Percentiles rank a stretch among this genome's conserved stretches.
Evolutionary conservation across 768 basidiomycete genomes (phyloP).

Genomic region (Antrodiella citrinella): DNA sequence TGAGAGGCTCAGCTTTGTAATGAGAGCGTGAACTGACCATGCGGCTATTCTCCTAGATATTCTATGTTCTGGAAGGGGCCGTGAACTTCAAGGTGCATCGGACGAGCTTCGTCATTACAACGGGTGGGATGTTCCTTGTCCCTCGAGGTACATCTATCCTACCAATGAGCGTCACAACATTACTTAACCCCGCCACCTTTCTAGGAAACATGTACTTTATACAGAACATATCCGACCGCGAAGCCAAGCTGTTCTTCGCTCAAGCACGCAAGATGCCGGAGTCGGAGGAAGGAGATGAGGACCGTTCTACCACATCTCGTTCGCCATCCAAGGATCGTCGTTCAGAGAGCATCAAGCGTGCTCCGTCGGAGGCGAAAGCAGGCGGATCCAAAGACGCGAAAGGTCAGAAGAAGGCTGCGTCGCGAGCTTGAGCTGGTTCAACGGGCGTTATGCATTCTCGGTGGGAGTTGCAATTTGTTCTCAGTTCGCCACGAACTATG

Average conservation of each 20-base stretch:
- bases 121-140: constrained; percentile 84
- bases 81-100: constrained; percentile 81
- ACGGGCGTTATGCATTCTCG: background rate
- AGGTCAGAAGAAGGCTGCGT: background rate
- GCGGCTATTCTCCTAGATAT: constrained; percentile 42
- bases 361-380: background rate
- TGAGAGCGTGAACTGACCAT: background rate
- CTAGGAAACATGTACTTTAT: constrained; percentile 88
- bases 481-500: too few relatives aligned
- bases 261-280: constrained; percentile 59
- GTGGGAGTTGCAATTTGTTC: background rate
- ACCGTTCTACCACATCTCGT: background rate
- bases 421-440: background rate
- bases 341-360: background rate
- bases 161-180: background rate
- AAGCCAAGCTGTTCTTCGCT: constrained; percentile 84
- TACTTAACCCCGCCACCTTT: too few relatives aligned
- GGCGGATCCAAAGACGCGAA: background rate
- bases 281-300: constrained; percentile 17
- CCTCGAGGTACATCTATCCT: constrained; percentile 91
- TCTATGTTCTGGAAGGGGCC: constrained; percentile 82
- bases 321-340: background rate
- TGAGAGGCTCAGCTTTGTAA: constrained; percentile 29
- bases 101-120: constrained; percentile 66
- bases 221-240: constrained; percentile 75